Evolutionary conservation across 352 stramenopile genomes (phyloP).

Genomic region (Pythium inflatum): DNA sequence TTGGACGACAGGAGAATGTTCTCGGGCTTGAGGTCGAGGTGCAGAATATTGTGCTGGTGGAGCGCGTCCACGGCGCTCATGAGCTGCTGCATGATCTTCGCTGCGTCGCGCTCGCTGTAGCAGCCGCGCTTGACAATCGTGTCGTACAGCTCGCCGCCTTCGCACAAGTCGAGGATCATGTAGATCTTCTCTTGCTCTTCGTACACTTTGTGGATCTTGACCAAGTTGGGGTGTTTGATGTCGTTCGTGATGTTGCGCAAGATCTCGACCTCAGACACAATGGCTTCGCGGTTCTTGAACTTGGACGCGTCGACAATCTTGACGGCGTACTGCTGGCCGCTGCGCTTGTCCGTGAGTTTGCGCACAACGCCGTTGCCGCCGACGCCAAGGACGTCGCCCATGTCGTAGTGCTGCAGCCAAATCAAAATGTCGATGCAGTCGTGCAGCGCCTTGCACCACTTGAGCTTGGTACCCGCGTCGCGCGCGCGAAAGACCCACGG

Average conservation of each 20-base stretch:
- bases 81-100: slow-evolving; percentile 67
- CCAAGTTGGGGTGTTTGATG: slow-evolving; percentile 77
- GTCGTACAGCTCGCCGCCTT: slow-evolving; percentile 79
- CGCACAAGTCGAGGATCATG: slow-evolving; percentile 76
- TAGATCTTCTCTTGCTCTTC: slow-evolving; percentile 83
- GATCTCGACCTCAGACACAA: slow-evolving; percentile 80
- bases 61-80: slow-evolving; percentile 65
- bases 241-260: slow-evolving; percentile 81
- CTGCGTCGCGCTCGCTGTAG: slow-evolving; percentile 70
- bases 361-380: slow-evolving; percentile 80
- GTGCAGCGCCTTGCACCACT: slow-evolving; percentile 65
- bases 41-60: slow-evolving; percentile 78
- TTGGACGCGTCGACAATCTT: slow-evolving; percentile 82
- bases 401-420: slow-evolving; percentile 74
- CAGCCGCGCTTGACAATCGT: slow-evolving; percentile 64
- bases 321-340: slow-evolving; percentile 59
- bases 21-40: slow-evolving; percentile 81
- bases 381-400: slow-evolving; percentile 67
- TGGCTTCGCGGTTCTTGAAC: slow-evolving; percentile 71
- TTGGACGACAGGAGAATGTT: slow-evolving; percentile 75
- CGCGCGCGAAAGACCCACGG: slow-evolving; percentile 64
- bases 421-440: slow-evolving; percentile 81
- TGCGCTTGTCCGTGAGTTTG: slow-evolving; percentile 60
- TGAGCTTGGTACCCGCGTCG: slow-evolving; percentile 55
- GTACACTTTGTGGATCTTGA: slow-evolving; percentile 84